Conservation (phyloP, 495 filamentous ascomycete species). For the Gamarada debralockiae region DNA sequence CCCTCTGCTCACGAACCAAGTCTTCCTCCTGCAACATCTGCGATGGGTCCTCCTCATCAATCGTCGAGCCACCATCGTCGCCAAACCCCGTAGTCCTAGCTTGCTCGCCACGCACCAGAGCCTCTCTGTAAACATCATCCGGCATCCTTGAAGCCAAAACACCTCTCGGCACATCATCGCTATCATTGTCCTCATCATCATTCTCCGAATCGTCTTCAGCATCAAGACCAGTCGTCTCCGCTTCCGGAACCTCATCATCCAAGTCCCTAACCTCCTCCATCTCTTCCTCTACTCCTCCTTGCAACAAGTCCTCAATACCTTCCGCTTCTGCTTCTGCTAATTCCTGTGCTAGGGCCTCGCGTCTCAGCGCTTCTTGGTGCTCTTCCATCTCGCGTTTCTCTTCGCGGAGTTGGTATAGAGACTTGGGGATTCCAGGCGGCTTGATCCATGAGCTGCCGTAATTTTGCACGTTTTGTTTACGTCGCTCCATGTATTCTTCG, state of each 20-base stretch:
- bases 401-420: slow-evolving; percentile 70
- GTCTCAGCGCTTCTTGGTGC: slow-evolving; percentile 62
- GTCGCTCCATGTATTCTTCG: slow-evolving; percentile 61
- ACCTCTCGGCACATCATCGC: slow-evolving; percentile 24
- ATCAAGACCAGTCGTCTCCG: slow-evolving; percentile 44
- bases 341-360: slow-evolving; percentile 65
- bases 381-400: slow-evolving; percentile 78
- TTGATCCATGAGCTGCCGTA: slow-evolving; percentile 78
- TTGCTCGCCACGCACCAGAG: slow-evolving; percentile 42
- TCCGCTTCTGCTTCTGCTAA: slow-evolving; percentile 49
- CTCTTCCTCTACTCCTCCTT: slow-evolving; percentile 52
- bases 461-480: slow-evolving; percentile 67
- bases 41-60: slow-evolving; percentile 33
- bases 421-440: slow-evolving; percentile 72
- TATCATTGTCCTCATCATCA: slow-evolving; percentile 36
- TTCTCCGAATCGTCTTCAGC: slow-evolving; percentile 40
- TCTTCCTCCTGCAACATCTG: slow-evolving; percentile 54
- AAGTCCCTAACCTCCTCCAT: slow-evolving; percentile 42
- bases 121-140: slow-evolving; percentile 41
- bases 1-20: slow-evolving; percentile 26
- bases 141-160: slow-evolving; percentile 36
- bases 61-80: slow-evolving; percentile 21
- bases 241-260: slow-evolving; percentile 66
- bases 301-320: slow-evolving; percentile 52
- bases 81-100: slow-evolving; percentile 33